Evolutionary conservation across 2,329 filamentous ascomycete species (phyloP), one percentile per base, ranked within the genome.

Genomic region (Beauveria rudraprayagi): DNA sequence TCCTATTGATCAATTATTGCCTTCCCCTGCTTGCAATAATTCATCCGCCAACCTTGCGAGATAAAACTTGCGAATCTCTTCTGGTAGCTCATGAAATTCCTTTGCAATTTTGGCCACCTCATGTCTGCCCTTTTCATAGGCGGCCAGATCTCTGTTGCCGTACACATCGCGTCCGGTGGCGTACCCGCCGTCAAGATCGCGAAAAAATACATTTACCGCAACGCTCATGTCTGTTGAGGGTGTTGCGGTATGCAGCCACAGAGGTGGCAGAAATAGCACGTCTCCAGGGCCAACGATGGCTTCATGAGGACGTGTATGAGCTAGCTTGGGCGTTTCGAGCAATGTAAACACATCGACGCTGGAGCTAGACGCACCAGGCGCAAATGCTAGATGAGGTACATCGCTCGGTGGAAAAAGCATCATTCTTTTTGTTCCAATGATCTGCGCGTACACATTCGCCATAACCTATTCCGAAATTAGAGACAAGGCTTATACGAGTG

Each of bases 191-290:
- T 85, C 76, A 10, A 94, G 77, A 63, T 86, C 87, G 48, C 86
- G 84, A 75, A 95, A 96, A 77, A 96, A 96, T 30, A 93, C 83
- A 70, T 96, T 96, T n/a, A 96, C 86, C 1, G 90, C 90, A 8
- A 96, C 79, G 66, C 90, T 92, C 63, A 84, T 71, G 50, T 77
- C 71, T 8, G 81, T 75, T 1, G 73, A 78, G 1, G 88, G 86
- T 0, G 81, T 79, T 1, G 86, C 87, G 0, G 91, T 88, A 72
- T 96, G 92, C 14, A 90, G 80, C 92, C 92, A 96, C 66, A 94
- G 80, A 0, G 90, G 84, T 0, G 92, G 92, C 34, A 96, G 80
- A 71, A 90, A 93, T 9, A 96, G 75, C 2, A 92, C 80, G 61
- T 96, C 91, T 1, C 91, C 91, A 0, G 88, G 84, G 1, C 78